Percentiles rank a stretch among this genome's conserved stretches.
phyloP scores from a whole-genome alignment of 257 asterid genomes.

The Petrea volubilis region DNA sequence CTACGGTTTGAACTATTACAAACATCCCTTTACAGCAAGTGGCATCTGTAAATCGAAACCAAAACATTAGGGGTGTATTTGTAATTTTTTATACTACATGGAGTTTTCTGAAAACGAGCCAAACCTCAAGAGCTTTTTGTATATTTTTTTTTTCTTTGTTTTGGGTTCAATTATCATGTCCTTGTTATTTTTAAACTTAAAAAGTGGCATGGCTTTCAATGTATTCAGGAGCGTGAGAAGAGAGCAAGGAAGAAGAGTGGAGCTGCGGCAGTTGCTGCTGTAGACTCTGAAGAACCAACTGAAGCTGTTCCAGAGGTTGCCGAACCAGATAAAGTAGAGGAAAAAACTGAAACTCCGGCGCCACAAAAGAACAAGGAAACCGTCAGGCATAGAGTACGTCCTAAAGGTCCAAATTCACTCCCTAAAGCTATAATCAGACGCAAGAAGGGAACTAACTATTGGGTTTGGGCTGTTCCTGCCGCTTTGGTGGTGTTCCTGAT shows the following conservation, averaged over 20 bases:
- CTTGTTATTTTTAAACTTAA: neutral
- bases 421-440: constrained; percentile 77
- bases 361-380: constrained; percentile 45
- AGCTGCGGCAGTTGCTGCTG: constrained; percentile 28
- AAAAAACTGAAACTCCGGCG: constrained; percentile 37
- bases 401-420: constrained; percentile 59
- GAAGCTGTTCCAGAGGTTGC: constrained; percentile 52
- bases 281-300: constrained; percentile 53
- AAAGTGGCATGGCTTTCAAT: constrained; percentile 7
- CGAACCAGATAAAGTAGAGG: constrained; percentile 57
- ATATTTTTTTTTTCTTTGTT: neutral
- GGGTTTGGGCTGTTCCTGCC: constrained; percentile 74
- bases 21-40: too few relatives aligned
- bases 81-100: too few relatives aligned
- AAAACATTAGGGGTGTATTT: too few relatives aligned
- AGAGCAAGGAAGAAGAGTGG: constrained; percentile 74
- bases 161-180: neutral
- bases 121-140: too few relatives aligned
- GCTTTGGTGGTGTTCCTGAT: constrained; percentile 48
- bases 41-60: too few relatives aligned
- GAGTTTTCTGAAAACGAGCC: too few relatives aligned
- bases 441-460: constrained; percentile 72
- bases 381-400: constrained; percentile 47
- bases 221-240: constrained; percentile 86
- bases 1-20: too few relatives aligned